A percentile compares a stretch with the other conserved stretches of the same genome.
Evolutionary conservation across 2,329 filamentous ascomycete genomes (phyloP).

Genomic region (Nectriaceae sp.): DNA sequence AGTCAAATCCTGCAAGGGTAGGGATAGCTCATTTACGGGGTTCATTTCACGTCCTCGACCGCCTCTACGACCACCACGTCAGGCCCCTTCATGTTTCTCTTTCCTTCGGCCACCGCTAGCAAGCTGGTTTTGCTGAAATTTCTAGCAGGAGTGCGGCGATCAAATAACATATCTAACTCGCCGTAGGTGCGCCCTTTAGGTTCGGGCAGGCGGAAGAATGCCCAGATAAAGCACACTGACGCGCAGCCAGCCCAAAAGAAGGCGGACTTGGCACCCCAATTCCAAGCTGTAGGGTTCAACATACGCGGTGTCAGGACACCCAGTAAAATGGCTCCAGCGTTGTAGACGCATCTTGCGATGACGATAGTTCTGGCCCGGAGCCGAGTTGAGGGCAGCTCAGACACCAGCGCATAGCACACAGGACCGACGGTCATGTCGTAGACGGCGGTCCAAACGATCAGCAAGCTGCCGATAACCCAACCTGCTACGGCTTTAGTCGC

Average conservation of each 20-base stretch:
- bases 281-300: conserved; percentile 31
- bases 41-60: not conserved
- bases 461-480: not conserved
- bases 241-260: conserved; percentile 30
- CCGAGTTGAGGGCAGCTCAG: conserved; percentile 41
- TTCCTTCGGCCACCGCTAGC: not conserved
- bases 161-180: conserved; percentile 34
- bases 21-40: too few species aligned
- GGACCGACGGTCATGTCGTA: conserved; percentile 35
- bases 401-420: conserved; percentile 41
- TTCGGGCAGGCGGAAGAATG: conserved; percentile 34
- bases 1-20: too few species aligned
- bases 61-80: not conserved
- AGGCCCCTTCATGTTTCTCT: not conserved
- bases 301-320: conserved; percentile 31
- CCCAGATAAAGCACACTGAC: conserved; percentile 25
- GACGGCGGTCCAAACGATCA: not conserved
- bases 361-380: conserved; percentile 44
- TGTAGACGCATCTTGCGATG: conserved; percentile 33
- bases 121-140: not conserved
- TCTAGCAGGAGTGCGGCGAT: not conserved
- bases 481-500: not conserved
- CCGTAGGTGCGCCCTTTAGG: conserved; percentile 32
- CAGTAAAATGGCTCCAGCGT: conserved; percentile 23
- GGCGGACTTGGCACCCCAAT: conserved; percentile 33